These are phyloP conservation scores for Lactarius sp. DNA, from an alignment of 768 basidiomycete genomes.

Conservation along the genomic window DNA sequence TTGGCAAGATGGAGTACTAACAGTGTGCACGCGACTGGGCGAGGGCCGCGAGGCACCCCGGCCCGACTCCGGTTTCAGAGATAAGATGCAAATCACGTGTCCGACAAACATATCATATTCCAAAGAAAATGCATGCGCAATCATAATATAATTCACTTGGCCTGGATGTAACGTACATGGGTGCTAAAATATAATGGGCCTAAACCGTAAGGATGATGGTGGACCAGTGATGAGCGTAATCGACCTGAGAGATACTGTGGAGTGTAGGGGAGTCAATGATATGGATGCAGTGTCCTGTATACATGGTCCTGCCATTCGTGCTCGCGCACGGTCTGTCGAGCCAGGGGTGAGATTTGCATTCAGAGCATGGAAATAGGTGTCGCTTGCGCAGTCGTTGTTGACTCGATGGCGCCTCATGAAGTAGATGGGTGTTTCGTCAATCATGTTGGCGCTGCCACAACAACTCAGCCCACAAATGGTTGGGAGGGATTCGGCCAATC, in stretches of 20 bases:
- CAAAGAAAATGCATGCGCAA: neutral
- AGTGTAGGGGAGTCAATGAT: constrained; percentile 17
- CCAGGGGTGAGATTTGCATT: neutral
- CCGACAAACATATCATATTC: no score
- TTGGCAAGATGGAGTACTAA: no score
- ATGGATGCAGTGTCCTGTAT: constrained; percentile 11
- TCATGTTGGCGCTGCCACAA: constrained; percentile 77
- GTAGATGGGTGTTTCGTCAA: constrained; percentile 25
- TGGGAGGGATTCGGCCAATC: constrained; percentile 85
- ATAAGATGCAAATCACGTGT: neutral
- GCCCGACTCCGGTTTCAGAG: no score
- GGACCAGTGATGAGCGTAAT: constrained; percentile 20
- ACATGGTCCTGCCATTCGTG: constrained; percentile 21
- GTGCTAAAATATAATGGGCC: constrained; percentile 9
- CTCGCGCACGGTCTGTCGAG: constrained; percentile 10
- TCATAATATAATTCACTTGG: constrained; percentile 6
- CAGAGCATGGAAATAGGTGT: constrained; percentile 17
- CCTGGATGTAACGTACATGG: constrained; percentile 23
- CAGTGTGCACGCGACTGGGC: no score
- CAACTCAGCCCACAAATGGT: constrained; percentile 91
- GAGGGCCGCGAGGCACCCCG: no score
- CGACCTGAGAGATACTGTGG: constrained; percentile 16
- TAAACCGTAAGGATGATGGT: constrained; percentile 18
- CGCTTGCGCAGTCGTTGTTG: constrained; percentile 6
- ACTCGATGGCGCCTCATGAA: neutral